Evolutionary conservation across 75 land plant genomes (phyloP), one percentile per base, ranked within the genome.

Genomic region (Selaginella tamariscina): DNA sequence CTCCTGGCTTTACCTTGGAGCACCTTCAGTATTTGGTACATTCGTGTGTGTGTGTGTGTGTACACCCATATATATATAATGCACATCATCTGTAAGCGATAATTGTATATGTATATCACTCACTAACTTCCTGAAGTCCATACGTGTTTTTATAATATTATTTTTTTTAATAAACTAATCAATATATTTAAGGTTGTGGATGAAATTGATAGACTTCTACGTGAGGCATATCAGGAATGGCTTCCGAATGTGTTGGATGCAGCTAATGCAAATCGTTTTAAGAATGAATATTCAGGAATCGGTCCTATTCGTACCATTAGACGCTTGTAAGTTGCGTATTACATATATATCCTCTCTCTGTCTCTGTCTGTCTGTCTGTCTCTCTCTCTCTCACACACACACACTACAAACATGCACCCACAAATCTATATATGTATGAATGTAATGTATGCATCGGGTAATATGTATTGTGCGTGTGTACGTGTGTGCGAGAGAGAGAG

Each of bases 211-310:
- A 74, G 97, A 75, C 75, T 92, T 23, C 78, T 92, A 2, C 78
- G 97, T 60, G 90, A 92, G 55, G 85, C 89, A 54, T 92, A 92
- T 69, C 97, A 92, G 65, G 76, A 86, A 24, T 92, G 97, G 95
- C 72, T 92, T 23, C 97, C 97, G 28, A 81, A 84, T 54, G 96
- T 86, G 44, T 73, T 88, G 32, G 54, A 76, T 39, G 72, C 68
- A 21, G 71, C 79, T 65, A 59, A 54, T 2, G 67, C 78, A 27
- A 75, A 75, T 60, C 69, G 65, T 15, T 39, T 39, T 39, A 15
- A 39, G 11, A 15, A 39, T 39, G 15, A 15, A 5, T 5, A 39
- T 39, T 15, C 49, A 5, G 49, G 49, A 5, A 39, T 39, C 15
- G 49, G 49, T 15, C 15, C 49, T 5, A 15, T 39, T 39, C 49